Conservation (phyloP, 345 rosid species). For the Corchorus olitorius region DNA sequence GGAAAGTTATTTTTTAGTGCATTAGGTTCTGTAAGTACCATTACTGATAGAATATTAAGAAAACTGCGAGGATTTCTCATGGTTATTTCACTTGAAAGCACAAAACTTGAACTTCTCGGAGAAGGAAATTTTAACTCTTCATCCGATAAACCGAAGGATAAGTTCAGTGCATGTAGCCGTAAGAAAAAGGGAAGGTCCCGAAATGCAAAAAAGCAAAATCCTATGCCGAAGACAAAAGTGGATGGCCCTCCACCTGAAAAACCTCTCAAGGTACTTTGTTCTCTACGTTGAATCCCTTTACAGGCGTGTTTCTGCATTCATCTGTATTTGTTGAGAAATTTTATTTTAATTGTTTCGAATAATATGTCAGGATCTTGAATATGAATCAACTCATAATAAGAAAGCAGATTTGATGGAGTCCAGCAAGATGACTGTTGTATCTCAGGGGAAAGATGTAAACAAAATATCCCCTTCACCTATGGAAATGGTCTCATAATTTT, state of each 20-base stretch:
- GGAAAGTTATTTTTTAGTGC: slow-evolving; percentile 68
- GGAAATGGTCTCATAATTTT: slow-evolving; percentile 44
- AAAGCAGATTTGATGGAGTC: slow-evolving; percentile 40
- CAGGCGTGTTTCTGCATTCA: slow-evolving; percentile 11
- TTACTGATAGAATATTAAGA: slow-evolving; percentile 69
- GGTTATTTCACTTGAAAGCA: slow-evolving; percentile 70
- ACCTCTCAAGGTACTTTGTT: slow-evolving; percentile 52
- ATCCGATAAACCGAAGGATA: slow-evolving; percentile 59
- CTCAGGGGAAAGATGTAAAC: slow-evolving; percentile 36
- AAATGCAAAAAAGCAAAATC: slow-evolving; percentile 46
- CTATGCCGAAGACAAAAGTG: slow-evolving; percentile 31
- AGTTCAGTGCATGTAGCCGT: slow-evolving; percentile 42
- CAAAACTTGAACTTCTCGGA: slow-evolving; percentile 77
- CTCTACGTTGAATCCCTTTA: slow-evolving; percentile 7
- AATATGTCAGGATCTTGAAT: slow-evolving; percentile 41
- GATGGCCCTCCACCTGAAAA: slow-evolving; percentile 30
- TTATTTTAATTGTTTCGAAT: slow-evolving; percentile 16
- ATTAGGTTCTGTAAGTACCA: slow-evolving; percentile 57
- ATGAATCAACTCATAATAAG: slow-evolving; percentile 23
- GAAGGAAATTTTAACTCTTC: slow-evolving; percentile 49
- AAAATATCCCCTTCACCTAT: slow-evolving; percentile 34
- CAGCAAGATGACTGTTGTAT: slow-evolving; percentile 35
- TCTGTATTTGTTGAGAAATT: slow-evolving; percentile 14
- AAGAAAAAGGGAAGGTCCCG: slow-evolving; percentile 61
- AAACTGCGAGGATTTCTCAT: slow-evolving; percentile 74